Evolutionary conservation across 108 stramenopile genomes (phyloP).

Genomic region (Pelagomonas calceolata): DNA sequence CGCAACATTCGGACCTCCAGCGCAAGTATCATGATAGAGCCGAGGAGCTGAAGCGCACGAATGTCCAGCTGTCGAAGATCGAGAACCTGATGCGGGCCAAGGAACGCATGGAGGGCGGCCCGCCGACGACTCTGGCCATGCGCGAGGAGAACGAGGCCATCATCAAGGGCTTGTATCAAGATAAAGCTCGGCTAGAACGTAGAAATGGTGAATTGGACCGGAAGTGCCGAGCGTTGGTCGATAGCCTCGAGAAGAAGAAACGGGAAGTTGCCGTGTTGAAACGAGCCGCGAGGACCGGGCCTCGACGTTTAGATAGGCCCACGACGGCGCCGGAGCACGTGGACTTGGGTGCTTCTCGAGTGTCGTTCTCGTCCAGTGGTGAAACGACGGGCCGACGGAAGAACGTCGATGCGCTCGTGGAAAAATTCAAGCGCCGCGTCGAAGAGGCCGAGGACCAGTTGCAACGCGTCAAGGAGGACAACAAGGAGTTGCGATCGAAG

Average conservation of each 20-base stretch:
- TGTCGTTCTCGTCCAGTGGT: too few relatives aligned
- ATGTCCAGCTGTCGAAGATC: conserved; percentile 1
- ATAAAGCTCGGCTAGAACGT: conserved; percentile 4
- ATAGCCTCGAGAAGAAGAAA: conserved; percentile 1
- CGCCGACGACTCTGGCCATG: not conserved
- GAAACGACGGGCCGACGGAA: not conserved
- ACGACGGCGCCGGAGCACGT: not conserved
- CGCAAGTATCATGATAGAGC: not conserved
- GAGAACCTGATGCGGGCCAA: not conserved
- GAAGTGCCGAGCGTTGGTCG: not conserved
- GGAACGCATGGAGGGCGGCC: not conserved
- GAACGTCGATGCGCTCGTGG: conserved; percentile 8
- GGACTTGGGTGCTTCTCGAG: not conserved
- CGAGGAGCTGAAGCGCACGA: not conserved
- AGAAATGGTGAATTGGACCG: not conserved
- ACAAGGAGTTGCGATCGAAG: not conserved
- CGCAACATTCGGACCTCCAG: not conserved
- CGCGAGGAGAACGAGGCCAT: not conserved
- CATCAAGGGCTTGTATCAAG: not conserved
- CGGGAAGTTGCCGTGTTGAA: conserved; percentile 2
- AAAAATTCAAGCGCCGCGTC: conserved; percentile 1
- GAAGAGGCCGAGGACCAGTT: conserved; percentile 9
- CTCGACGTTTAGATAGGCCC: too few relatives aligned
- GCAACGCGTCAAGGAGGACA: conserved; percentile 5
- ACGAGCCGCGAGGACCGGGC: not conserved